Evolutionary conservation across 495 filamentous ascomycete genomes (phyloP).

Genomic region (Penicillium alfredii): DNA sequence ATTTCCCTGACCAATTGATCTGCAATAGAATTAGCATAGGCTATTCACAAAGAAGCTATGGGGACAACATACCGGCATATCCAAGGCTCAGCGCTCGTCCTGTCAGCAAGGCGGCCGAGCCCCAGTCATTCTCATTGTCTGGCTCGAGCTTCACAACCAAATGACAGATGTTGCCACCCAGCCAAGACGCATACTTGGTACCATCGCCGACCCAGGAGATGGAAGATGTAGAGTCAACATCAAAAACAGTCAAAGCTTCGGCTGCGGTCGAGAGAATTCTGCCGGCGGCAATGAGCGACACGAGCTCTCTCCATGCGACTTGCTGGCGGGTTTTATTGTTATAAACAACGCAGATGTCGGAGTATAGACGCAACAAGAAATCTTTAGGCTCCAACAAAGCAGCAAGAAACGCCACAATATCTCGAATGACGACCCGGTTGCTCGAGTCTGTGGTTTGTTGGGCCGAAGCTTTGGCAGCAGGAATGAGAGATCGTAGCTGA

Average conservation of each 20-base stretch:
- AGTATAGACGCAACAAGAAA: conserved; percentile 51
- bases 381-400: conserved; percentile 50
- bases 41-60: neutral
- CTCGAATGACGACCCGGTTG: conserved; percentile 22
- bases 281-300: conserved; percentile 61
- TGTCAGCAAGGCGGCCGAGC: conserved; percentile 54
- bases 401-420: conserved; percentile 44
- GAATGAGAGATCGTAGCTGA: conserved; percentile 52
- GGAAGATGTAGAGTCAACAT: conserved; percentile 21
- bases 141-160: conserved; percentile 37
- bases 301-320: conserved; percentile 60
- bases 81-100: conserved; percentile 65
- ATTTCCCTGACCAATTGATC: conserved; percentile 51
- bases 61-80: conserved; percentile 53
- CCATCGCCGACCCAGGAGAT: conserved; percentile 63
- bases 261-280: conserved; percentile 66
- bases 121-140: conserved; percentile 42
- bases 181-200: conserved; percentile 61
- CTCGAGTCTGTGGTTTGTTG: conserved; percentile 27
- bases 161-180: conserved; percentile 60
- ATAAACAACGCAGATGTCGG: conserved; percentile 30
- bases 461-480: conserved; percentile 20
- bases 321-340: conserved; percentile 32
- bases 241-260: conserved; percentile 60
- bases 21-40: conserved; percentile 28